A percentile compares a stretch with the other conserved stretches of the same genome.
These are phyloP conservation scores for Penicillium crystallinum DNA, from an alignment of 495 filamentous ascomycete genomes.

Conservation along the genomic window DNA sequence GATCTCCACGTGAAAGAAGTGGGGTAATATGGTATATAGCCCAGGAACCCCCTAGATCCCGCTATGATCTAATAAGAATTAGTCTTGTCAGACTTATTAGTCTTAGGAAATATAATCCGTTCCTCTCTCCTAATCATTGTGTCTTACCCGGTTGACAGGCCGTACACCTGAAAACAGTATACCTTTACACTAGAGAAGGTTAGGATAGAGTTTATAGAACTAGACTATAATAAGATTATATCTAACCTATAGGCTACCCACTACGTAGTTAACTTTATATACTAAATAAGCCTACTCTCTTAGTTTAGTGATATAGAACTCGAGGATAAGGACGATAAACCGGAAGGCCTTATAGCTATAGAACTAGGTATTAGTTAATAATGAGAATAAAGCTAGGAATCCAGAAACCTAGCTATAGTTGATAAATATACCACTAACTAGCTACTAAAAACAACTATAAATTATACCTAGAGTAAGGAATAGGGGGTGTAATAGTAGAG, in stretches of 20 bases:
- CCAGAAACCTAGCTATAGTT: not conserved
- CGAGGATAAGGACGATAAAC: not conserved
- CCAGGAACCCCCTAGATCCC: too few relatives aligned
- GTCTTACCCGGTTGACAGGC: too few relatives aligned
- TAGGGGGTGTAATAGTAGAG: not conserved
- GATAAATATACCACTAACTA: not conserved
- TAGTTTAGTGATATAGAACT: not conserved
- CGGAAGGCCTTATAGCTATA: not conserved
- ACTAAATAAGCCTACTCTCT: not conserved
- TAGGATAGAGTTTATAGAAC: too few relatives aligned
- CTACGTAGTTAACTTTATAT: not conserved
- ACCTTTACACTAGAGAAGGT: too few relatives aligned
- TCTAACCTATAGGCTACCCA: not conserved
- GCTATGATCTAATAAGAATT: too few relatives aligned
- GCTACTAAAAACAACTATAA: not conserved
- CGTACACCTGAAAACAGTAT: too few relatives aligned
- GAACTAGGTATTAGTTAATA: not conserved
- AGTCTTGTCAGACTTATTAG: too few relatives aligned
- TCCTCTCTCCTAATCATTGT: too few relatives aligned
- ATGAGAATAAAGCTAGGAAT: not conserved
- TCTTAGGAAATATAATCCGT: too few relatives aligned
- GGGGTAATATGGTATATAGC: too few relatives aligned
- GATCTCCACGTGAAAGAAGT: too few relatives aligned
- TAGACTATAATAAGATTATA: not conserved
- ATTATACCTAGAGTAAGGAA: not conserved